phyloP scores from a whole-genome alignment of 805 yeast species.

The Lipomyces sp. region DNA sequence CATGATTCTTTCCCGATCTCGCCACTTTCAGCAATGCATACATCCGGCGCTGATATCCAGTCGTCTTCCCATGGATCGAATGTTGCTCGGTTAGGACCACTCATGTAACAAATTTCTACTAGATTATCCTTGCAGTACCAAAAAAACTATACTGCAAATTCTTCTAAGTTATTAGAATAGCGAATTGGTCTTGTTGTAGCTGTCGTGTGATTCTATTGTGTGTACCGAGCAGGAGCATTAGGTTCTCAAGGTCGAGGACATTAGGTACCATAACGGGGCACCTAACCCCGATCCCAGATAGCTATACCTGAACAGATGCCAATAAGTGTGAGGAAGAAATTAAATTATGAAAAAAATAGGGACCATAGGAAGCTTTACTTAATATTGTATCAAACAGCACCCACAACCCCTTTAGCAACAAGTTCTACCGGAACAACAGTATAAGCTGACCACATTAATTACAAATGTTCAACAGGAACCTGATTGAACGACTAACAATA shows the following conservation, averaged over 20 bases:
- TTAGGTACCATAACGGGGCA: too few species aligned
- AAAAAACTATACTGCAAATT: not conserved
- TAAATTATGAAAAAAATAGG: too few species aligned
- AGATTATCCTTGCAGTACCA: not conserved
- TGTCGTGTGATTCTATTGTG: not conserved
- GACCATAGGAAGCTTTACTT: too few species aligned
- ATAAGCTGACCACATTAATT: too few species aligned
- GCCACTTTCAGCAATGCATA: not conserved
- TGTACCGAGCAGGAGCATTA: too few species aligned
- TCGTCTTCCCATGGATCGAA: conserved; percentile 34
- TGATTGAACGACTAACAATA: not conserved
- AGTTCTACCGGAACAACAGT: too few species aligned
- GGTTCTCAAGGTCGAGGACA: too few species aligned
- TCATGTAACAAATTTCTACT: not conserved
- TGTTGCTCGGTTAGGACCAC: not conserved
- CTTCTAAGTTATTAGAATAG: not conserved
- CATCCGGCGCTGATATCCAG: conserved; percentile 18
- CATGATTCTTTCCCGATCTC: not conserved
- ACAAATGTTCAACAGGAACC: too few species aligned
- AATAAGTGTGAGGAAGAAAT: not conserved
- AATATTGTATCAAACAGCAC: too few species aligned
- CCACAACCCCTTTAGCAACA: too few species aligned
- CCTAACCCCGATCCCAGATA: not conserved
- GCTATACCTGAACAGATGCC: not conserved
- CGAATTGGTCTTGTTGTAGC: not conserved